Conservation (phyloP, 129 eudicot species). For the Arctium minus region DNA sequence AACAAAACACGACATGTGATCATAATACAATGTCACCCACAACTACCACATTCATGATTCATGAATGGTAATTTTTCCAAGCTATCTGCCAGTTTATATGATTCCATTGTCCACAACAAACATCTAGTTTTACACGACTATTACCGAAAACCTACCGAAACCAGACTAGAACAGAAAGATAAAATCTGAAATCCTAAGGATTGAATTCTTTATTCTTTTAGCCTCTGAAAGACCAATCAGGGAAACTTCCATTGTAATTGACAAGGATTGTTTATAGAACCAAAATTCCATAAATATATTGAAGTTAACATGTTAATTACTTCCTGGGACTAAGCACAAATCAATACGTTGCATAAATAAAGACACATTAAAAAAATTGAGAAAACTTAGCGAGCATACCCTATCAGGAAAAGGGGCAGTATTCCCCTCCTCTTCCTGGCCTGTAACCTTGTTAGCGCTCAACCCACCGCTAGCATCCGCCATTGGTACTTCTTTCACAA, state of each 20-base stretch:
- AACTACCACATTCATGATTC: not conserved
- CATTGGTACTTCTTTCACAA: slow-evolving; percentile 27
- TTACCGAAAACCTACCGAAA: not conserved
- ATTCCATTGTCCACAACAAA: not conserved
- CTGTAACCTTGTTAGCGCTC: slow-evolving; percentile 60
- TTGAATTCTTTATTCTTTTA: no score
- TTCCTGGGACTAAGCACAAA: not conserved
- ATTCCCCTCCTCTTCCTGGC: slow-evolving; percentile 57
- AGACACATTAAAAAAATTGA: not conserved
- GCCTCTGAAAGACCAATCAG: not conserved
- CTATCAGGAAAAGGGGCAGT: slow-evolving; percentile 69
- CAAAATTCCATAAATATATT: not conserved
- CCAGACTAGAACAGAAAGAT: not conserved
- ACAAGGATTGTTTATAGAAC: not conserved
- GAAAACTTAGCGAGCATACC: slow-evolving; percentile 26
- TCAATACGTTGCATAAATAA: not conserved
- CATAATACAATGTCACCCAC: not conserved
- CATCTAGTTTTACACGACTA: not conserved
- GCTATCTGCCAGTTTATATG: not conserved
- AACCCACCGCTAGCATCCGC: slow-evolving; percentile 73
- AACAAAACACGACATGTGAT: not conserved
- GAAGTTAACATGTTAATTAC: not conserved
- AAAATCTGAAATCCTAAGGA: not conserved
- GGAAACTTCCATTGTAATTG: not conserved
- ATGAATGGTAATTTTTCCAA: not conserved